phyloP scores from a whole-genome alignment of 192 early-diverging fungal genomes.

The Backusella circina region DNA sequence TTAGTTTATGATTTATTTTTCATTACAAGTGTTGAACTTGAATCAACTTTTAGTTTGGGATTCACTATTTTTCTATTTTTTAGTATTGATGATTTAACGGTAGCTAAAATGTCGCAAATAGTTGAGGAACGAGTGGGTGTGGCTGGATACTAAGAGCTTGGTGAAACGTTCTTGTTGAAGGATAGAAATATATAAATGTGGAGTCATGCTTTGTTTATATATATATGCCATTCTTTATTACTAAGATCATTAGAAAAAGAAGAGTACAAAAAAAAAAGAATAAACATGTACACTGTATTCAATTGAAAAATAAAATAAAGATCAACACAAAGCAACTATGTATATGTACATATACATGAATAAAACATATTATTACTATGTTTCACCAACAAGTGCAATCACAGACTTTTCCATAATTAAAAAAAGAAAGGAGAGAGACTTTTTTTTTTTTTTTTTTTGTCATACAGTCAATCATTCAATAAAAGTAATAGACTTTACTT shows the following conservation, averaged over 20 bases:
- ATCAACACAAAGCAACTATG: neutral
- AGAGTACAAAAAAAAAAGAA: too few species aligned
- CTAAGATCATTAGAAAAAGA: too few species aligned
- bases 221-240: too few species aligned
- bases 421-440: neutral
- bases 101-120: neutral
- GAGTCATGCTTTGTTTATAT: too few species aligned
- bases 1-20: neutral
- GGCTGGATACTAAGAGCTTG: too few species aligned
- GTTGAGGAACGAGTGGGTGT: too few species aligned
- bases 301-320: too few species aligned
- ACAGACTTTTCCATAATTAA: slow-evolving; percentile 1
- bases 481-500: neutral
- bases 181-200: too few species aligned
- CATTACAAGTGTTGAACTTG: neutral
- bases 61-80: neutral
- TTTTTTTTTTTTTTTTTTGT: neutral
- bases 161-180: too few species aligned
- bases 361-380: neutral
- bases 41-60: neutral
- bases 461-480: neutral
- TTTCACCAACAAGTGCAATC: neutral
- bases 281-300: too few species aligned
- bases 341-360: neutral
- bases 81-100: neutral